Conservation (phyloP, 371 early-diverging fungal species). For the Syncephalastrum racemosum region DNA sequence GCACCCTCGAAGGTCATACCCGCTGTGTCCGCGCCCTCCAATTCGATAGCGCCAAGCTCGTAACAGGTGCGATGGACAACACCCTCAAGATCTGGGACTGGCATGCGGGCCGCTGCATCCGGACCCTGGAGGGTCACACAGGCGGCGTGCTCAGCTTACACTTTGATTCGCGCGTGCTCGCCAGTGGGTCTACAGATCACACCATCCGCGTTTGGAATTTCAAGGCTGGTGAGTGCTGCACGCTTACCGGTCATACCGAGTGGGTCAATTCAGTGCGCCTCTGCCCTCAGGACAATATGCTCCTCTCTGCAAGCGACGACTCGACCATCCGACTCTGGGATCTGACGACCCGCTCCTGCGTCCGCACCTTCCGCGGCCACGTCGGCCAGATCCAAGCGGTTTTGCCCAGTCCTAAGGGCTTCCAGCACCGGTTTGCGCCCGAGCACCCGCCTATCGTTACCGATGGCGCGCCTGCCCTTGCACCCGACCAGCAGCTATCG, state of each 20-base stretch:
- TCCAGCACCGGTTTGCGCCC: conserved; percentile 35
- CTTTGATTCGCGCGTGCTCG: conserved; percentile 79
- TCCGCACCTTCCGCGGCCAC: conserved; percentile 74
- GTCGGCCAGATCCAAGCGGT: conserved; percentile 77
- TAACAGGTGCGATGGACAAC: conserved; percentile 89
- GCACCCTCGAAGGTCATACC: conserved; percentile 82
- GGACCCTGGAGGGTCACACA: conserved; percentile 82
- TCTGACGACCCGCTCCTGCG: conserved; percentile 66
- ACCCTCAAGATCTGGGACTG: conserved; percentile 98
- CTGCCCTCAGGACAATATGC: conserved; percentile 53
- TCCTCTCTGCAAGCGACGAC: conserved; percentile 86
- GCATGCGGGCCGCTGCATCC: conserved; percentile 84
- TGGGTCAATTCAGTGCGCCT: conserved; percentile 88
- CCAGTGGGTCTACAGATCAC: conserved; percentile 84
- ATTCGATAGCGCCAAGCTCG: conserved; percentile 80
- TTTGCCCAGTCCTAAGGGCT: conserved; percentile 45
- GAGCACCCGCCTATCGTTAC: conserved; percentile 15
- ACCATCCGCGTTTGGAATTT: conserved; percentile 93
- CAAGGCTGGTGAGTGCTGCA: conserved; percentile 73
- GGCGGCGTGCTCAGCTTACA: conserved; percentile 88
- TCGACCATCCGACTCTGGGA: conserved; percentile 85
- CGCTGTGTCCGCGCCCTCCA: conserved; percentile 84
- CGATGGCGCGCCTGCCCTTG: conserved; percentile 4
- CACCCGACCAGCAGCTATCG: conserved; percentile 2
- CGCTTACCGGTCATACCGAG: conserved; percentile 82